phyloP scores from a whole-genome alignment of 2,329 filamentous ascomycete genomes.

The Elsinoe australis region DNA sequence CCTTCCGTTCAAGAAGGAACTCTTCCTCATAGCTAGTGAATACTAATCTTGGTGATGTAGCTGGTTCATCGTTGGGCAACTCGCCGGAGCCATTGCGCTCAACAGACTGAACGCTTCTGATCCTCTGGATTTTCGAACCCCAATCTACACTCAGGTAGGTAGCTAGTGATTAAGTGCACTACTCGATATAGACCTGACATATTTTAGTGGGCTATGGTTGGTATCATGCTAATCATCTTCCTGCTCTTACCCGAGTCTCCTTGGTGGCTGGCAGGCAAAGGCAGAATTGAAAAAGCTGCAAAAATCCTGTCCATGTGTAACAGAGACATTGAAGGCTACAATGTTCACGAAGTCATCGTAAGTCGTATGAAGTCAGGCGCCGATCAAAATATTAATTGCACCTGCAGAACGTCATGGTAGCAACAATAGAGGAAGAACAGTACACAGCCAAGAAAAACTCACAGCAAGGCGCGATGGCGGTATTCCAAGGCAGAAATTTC shows the following conservation, averaged over 20 bases:
- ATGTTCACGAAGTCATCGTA: constrained; percentile 31
- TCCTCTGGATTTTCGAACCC: constrained; percentile 33
- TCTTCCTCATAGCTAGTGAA: constrained; percentile 17
- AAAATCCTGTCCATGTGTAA: constrained; percentile 28
- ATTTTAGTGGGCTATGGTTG: constrained; percentile 43
- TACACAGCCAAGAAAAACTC: constrained; percentile 26
- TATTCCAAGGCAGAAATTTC: constrained; percentile 35
- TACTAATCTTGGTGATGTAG: neutral
- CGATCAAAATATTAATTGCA: too few species aligned
- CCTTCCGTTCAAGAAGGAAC: too few species aligned
- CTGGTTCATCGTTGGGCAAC: constrained; percentile 40
- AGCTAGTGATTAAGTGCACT: too few species aligned
- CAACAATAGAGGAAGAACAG: constrained; percentile 32
- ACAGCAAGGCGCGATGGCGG: constrained; percentile 26
- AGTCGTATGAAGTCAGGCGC: too few species aligned
- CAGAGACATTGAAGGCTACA: constrained; percentile 29
- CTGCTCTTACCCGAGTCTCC: constrained; percentile 36
- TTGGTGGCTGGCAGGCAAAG: constrained; percentile 26
- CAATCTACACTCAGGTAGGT: constrained; percentile 42
- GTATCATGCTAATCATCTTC: constrained; percentile 36
- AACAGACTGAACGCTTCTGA: constrained; percentile 27
- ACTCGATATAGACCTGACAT: too few species aligned
- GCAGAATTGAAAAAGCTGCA: constrained; percentile 24
- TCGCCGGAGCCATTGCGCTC: constrained; percentile 38
- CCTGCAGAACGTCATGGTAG: constrained; percentile 32